Evolutionary conservation across 2,329 filamentous ascomycete genomes (phyloP).

Genomic region (Monascus ruber): DNA sequence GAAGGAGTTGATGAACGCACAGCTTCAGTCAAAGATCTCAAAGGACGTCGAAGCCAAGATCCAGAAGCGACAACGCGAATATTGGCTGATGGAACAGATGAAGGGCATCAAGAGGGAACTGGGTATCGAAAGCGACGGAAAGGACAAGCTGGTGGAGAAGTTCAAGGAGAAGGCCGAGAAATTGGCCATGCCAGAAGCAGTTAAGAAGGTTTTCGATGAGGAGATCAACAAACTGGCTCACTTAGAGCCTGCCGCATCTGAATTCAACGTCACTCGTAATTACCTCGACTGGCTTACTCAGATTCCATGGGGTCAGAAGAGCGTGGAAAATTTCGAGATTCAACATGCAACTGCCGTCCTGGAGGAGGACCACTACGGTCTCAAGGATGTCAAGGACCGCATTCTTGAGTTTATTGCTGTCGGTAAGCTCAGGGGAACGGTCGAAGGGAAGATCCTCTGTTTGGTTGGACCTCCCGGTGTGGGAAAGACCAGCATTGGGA

Average conservation of each 20-base stretch:
- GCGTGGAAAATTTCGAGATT: conserved; percentile 93
- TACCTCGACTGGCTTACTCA: conserved; percentile 98
- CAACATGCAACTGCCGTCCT: conserved; percentile 79
- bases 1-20: conserved; percentile 96
- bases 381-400: conserved; percentile 97
- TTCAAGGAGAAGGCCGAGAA: conserved; percentile 93
- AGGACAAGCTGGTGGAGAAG: conserved; percentile 93
- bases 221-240: conserved; percentile 95
- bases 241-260: conserved; percentile 86
- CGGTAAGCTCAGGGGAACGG: conserved; percentile 88
- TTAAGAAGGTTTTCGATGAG: conserved; percentile 96
- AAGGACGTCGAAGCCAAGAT: conserved; percentile 98
- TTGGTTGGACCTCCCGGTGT: conserved; percentile 96
- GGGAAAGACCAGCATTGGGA: conserved; percentile 97
- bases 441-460: conserved; percentile 96
- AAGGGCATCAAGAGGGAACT: conserved; percentile 94
- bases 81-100: conserved; percentile 99
- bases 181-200: conserved; percentile 90
- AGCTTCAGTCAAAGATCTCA: conserved; percentile 91
- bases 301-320: conserved; percentile 92
- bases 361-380: conserved; percentile 90
- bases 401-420: conserved; percentile 98
- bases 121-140: conserved; percentile 93
- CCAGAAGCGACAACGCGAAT: conserved; percentile 91
- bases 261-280: conserved; percentile 97